Conservation (phyloP, 2,329 filamentous ascomycete genomes). For the Apiospora pterosperma region DNA sequence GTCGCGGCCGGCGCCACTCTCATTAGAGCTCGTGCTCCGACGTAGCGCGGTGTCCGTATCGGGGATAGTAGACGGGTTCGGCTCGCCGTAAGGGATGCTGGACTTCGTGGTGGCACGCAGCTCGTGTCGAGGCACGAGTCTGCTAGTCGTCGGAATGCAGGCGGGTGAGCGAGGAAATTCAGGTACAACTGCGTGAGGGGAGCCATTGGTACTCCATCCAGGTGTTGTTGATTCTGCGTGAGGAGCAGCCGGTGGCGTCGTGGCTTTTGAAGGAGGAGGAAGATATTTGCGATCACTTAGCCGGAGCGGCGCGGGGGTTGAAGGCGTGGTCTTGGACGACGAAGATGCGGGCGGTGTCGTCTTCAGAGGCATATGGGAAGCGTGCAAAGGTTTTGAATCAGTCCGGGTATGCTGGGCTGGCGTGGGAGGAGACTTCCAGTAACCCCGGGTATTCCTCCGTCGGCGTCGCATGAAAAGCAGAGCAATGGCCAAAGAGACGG, state of each 20-base stretch:
- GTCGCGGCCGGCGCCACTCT: conserved; percentile 1
- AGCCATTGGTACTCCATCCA: not conserved
- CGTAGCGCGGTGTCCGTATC: conserved; percentile 16
- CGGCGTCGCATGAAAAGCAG: conserved; percentile 34
- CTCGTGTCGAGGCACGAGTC: conserved; percentile 31
- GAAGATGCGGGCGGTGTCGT: conserved; percentile 33
- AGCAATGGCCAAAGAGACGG: conserved; percentile 34
- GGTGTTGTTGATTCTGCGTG: not conserved
- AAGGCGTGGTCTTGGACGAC: conserved; percentile 21
- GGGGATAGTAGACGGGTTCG: conserved; percentile 7
- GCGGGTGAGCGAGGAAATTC: conserved; percentile 26
- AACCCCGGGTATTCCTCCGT: conserved; percentile 16
- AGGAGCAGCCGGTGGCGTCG: not conserved
- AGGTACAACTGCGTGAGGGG: not conserved
- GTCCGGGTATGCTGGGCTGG: conserved; percentile 21
- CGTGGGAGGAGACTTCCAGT: conserved; percentile 15
- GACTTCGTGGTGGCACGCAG: conserved; percentile 14
- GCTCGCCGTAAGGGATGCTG: not conserved
- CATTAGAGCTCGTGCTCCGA: conserved; percentile 13
- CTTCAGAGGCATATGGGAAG: conserved; percentile 40
- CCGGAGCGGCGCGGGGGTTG: conserved; percentile 42
- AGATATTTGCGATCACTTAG: conserved; percentile 45
- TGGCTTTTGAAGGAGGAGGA: not conserved
- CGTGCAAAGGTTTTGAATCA: conserved; percentile 20
- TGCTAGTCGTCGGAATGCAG: conserved; percentile 33